These are phyloP conservation scores for Globisporangium ultimum DNA, from an alignment of 352 stramenopile species.

Conservation along the genomic window DNA sequence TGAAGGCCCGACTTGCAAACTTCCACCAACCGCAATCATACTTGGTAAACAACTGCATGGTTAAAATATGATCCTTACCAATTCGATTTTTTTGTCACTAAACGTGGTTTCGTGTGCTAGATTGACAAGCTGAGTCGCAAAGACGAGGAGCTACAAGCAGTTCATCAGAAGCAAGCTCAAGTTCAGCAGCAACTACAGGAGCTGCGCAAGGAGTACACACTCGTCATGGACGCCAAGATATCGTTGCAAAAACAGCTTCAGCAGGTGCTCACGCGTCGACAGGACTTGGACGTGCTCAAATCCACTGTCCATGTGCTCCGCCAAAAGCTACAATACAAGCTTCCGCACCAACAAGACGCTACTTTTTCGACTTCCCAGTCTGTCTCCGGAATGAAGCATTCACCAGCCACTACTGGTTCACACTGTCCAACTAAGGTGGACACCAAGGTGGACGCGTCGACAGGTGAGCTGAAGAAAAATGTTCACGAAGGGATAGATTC, in stretches of 20 bases:
- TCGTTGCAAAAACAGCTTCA: slow-evolving; percentile 63
- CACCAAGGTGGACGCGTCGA: too few species aligned
- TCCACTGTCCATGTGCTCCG: slow-evolving; percentile 43
- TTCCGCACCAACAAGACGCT: too few species aligned
- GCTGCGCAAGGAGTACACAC: slow-evolving; percentile 41
- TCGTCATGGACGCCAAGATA: slow-evolving; percentile 32
- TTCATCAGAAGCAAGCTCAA: slow-evolving; percentile 19
- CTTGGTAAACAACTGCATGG: slow-evolving; percentile 29
- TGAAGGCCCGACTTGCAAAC: slow-evolving; percentile 39
- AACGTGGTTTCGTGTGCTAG: slow-evolving; percentile 15
- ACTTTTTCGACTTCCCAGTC: too few species aligned
- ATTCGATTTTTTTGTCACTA: neutral
- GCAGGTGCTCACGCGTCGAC: slow-evolving; percentile 50
- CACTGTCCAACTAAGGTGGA: too few species aligned
- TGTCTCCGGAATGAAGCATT: too few species aligned
- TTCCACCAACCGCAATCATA: slow-evolving; percentile 74
- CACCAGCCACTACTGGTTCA: neutral
- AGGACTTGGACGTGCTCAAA: slow-evolving; percentile 68
- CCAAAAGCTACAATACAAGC: slow-evolving; percentile 19
- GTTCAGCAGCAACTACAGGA: slow-evolving; percentile 36
- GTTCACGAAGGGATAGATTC: too few species aligned
- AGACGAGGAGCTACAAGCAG: slow-evolving; percentile 41
- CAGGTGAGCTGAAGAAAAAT: too few species aligned
- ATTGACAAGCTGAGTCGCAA: slow-evolving; percentile 57
- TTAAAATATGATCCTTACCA: neutral